These are phyloP conservation scores for Hansenula lynferdii DNA, from an alignment of 1,139 yeast species.

Conservation along the genomic window DNA sequence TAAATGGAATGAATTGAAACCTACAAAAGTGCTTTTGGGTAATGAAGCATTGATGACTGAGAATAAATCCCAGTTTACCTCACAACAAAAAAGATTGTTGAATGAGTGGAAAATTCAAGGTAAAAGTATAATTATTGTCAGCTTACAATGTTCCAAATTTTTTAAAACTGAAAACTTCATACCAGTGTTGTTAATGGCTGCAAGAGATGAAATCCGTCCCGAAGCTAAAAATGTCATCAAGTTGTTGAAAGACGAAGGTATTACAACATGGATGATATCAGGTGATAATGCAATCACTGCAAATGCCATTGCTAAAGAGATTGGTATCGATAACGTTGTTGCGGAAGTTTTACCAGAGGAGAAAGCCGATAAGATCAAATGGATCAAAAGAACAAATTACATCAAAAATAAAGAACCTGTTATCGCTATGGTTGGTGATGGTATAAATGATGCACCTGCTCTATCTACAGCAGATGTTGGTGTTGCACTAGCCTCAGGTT, in stretches of 20 bases:
- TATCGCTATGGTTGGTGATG: constrained; percentile 59
- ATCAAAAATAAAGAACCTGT: constrained; percentile 18
- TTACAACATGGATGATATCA: constrained; percentile 57
- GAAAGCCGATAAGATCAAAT: constrained; percentile 54
- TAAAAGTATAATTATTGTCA: constrained; percentile 59
- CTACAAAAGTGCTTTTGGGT: constrained; percentile 51
- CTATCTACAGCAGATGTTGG: constrained; percentile 57
- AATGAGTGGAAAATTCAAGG: constrained; percentile 56
- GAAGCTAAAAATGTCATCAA: constrained; percentile 54
- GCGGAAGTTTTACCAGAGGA: constrained; percentile 74
- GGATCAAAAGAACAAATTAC: constrained; percentile 40
- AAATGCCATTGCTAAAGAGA: constrained; percentile 56
- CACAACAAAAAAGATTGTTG: constrained; percentile 29
- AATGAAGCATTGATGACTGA: constrained; percentile 55
- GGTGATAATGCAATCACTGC: constrained; percentile 74
- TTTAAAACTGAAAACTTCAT: constrained; percentile 31
- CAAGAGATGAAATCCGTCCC: constrained; percentile 59
- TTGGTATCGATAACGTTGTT: constrained; percentile 61
- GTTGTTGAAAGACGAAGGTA: constrained; percentile 37
- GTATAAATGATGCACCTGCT: constrained; percentile 63
- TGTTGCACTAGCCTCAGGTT: constrained; percentile 53
- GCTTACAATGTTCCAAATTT: constrained; percentile 29
- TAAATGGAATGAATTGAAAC: constrained; percentile 30
- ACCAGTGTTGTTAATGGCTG: constrained; percentile 47
- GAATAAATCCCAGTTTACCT: constrained; percentile 25